Conservation (phyloP, 2,329 filamentous ascomycete genomes). For the Blumeria hordei region DNA sequence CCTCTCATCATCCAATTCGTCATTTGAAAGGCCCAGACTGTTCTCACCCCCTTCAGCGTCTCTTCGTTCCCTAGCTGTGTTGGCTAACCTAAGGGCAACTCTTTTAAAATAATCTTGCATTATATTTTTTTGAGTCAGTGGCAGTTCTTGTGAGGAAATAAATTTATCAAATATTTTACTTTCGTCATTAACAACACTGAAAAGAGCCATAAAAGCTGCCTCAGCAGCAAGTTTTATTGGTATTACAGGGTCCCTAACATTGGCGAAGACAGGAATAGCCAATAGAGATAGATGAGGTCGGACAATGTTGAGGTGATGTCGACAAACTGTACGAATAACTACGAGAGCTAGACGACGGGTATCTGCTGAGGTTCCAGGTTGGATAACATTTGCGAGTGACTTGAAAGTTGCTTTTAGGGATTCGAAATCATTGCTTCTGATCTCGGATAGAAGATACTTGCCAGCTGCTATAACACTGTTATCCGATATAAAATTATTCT, state of each 20-base stretch:
- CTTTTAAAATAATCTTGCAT: constrained; percentile 97
- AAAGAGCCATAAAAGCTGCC: constrained; percentile 76
- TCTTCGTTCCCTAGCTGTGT: constrained; percentile 65
- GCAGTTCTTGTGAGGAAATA: constrained; percentile 44
- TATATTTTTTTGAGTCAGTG: constrained; percentile 53
- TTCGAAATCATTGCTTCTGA: constrained; percentile 45
- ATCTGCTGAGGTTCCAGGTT: constrained; percentile 56
- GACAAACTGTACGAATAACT: constrained; percentile 62
- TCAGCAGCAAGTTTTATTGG: constrained; percentile 90
- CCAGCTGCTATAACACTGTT: constrained; percentile 76
- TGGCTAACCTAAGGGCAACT: constrained; percentile 62
- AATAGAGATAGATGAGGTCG: constrained; percentile 60
- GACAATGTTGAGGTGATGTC: constrained; percentile 55
- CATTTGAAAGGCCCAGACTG: constrained; percentile 63
- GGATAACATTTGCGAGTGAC: constrained; percentile 47
- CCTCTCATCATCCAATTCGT: constrained; percentile 82
- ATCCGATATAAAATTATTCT: constrained; percentile 60
- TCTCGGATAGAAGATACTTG: constrained; percentile 58
- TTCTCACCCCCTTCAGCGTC: constrained; percentile 81
- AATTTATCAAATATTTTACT: constrained; percentile 75
- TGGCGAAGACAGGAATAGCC: constrained; percentile 66
- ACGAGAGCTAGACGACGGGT: constrained; percentile 71
- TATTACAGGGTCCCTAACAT: constrained; percentile 76
- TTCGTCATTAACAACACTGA: constrained; percentile 75
- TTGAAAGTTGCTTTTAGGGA: constrained; percentile 59